phyloP scores from a whole-genome alignment of 208 protist genomes.

The Acanthamoeba royreba region DNA sequence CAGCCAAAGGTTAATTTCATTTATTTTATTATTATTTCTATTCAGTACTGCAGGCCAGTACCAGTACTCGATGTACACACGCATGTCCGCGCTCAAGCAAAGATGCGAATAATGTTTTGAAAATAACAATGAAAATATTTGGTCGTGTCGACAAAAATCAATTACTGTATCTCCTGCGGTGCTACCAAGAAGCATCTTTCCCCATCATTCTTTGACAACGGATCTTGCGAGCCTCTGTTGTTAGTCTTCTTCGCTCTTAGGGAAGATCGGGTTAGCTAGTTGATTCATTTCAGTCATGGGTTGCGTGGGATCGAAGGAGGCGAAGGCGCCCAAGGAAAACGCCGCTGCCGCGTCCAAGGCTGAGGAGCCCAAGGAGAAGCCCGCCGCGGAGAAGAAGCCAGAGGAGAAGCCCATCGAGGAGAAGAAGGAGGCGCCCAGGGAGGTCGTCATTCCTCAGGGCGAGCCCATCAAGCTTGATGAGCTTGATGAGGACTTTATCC shows the following conservation, averaged over 20 bases:
- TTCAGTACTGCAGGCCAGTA: too few relatives aligned
- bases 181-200: too few relatives aligned
- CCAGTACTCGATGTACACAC: neutral
- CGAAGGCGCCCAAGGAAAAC: neutral
- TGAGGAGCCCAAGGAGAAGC: neutral
- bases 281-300: too few relatives aligned
- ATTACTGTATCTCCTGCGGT: too few relatives aligned
- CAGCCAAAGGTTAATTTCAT: too few relatives aligned
- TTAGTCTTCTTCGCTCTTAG: too few relatives aligned
- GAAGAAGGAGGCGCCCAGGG: neutral
- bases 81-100: too few relatives aligned
- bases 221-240: too few relatives aligned
- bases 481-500: neutral
- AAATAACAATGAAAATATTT: neutral
- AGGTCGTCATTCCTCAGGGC: neutral
- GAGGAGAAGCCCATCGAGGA: neutral
- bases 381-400: neutral
- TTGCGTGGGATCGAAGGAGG: neutral
- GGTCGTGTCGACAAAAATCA: too few relatives aligned
- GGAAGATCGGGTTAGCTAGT: too few relatives aligned
- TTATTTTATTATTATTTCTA: neutral
- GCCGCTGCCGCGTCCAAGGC: neutral
- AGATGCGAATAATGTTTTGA: neutral
- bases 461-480: neutral
- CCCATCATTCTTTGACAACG: too few relatives aligned